Evolutionary conservation across 495 filamentous ascomycete genomes (phyloP), one percentile per base, ranked within the genome.

Genomic region (Podospora anserina): DNA sequence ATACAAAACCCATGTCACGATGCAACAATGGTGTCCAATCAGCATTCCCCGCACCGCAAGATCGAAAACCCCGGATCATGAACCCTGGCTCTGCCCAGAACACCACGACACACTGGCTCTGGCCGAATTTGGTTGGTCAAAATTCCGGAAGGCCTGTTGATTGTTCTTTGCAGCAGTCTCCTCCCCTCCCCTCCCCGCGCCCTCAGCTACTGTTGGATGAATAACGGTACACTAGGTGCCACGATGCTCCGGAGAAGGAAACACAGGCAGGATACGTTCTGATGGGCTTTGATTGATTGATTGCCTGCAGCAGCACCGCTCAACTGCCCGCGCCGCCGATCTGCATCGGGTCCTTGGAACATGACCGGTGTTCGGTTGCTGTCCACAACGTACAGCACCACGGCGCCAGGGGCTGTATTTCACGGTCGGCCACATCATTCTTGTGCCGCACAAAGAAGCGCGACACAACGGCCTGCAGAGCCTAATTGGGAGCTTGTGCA

Each of bases 61-160:
- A 63, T 63, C 61, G 26, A 49, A 49, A 49, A 49, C 39, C 39
- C 39, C 39, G 39, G 39, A 49, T 49, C 39, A 49, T 13, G 39
- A 16, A 49, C 39, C 39, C 39, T 11, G 39, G 39, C 39, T 49
- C 39, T 49, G 71, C 70, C 71, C 71, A 71, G 71, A 66, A 68
- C 64, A 69, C 74, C 71, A 67, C 70, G 74, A 71, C 69, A 74
- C 74, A 71, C 74, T 65, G 69, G 66, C 23, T 63, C 32, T 49
- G 61, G 32, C 28, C 13, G 39, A 49, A 13, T 49, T 44, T 44
- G 49, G 61, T 65, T 49, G 39, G 39, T 49, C 39, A 49, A 39
- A 60, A 68, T 55, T 62, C 64, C 61, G 64, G 64, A 59, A 62
- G 61, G 56, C 61, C 44, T 44, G 30, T 30, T 34, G 26, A 53